These are phyloP conservation scores for Verticillium alfalfae DNA, from an alignment of 2,329 filamentous ascomycete genomes.

Conservation along the genomic window DNA sequence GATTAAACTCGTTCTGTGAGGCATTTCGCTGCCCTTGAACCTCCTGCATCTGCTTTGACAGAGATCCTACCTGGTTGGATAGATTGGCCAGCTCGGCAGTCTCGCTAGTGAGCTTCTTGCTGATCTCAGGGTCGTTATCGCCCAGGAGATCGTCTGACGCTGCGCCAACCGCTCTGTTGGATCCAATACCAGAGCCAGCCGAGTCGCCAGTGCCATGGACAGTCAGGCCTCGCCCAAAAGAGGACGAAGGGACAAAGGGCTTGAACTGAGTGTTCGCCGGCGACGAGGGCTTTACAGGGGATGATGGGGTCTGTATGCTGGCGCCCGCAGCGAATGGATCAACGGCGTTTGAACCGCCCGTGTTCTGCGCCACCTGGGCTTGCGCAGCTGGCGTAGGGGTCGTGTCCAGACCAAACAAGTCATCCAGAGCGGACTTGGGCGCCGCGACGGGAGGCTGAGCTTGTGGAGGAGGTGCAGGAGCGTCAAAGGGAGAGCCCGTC, in stretches of 20 bases:
- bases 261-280: conserved; percentile 60
- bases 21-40: conserved; percentile 76
- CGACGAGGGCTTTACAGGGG: conserved; percentile 46
- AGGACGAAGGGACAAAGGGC: conserved; percentile 86
- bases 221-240: conserved; percentile 80
- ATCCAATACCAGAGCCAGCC: conserved; percentile 35
- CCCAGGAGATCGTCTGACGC: conserved; percentile 81
- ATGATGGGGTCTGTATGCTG: conserved; percentile 42
- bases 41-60: conserved; percentile 92
- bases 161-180: conserved; percentile 25
- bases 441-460: conserved; percentile 34
- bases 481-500: conserved; percentile 46
- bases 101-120: conserved; percentile 81
- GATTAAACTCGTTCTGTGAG: conserved; percentile 76
- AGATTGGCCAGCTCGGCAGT: conserved; percentile 91
- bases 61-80: conserved; percentile 87
- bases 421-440: conserved; percentile 81
- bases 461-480: conserved; percentile 29
- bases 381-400: conserved; percentile 47
- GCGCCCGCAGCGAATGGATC: conserved; percentile 58
- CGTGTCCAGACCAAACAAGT: conserved; percentile 82
- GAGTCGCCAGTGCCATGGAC: conserved; percentile 69
- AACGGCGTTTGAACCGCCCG: conserved; percentile 63
- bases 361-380: conserved; percentile 58
- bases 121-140: conserved; percentile 82